A percentile compares a stretch with the other conserved stretches of the same genome.
phyloP scores from a whole-genome alignment of 108 stramenopile species.

The Pseudonitzschia pungens region DNA sequence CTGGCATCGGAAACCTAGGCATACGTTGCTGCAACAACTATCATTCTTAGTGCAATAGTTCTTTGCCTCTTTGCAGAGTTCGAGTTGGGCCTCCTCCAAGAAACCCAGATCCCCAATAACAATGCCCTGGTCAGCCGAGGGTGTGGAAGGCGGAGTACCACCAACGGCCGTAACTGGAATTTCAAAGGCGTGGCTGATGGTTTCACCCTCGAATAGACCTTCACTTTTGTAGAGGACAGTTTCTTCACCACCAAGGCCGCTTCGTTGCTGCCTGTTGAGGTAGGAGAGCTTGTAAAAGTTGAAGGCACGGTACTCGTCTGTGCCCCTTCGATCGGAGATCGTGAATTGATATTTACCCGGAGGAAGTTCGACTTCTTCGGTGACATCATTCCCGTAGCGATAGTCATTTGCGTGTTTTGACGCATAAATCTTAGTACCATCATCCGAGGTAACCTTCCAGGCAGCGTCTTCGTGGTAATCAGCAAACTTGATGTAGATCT shows the following conservation, averaged over 20 bases:
- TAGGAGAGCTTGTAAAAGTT: slow-evolving; percentile 6
- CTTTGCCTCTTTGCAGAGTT: background rate
- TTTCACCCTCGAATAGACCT: background rate
- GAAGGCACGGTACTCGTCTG: slow-evolving; percentile 16
- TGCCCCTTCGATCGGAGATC: slow-evolving; percentile 12
- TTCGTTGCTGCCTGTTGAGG: slow-evolving; percentile 1
- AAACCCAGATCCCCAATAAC: background rate
- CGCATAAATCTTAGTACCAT: background rate
- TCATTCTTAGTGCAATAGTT: background rate
- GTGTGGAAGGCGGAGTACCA: background rate
- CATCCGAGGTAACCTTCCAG: background rate
- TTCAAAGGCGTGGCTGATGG: background rate
- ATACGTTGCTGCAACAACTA: background rate
- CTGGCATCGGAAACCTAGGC: background rate
- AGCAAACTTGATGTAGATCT: slow-evolving; percentile 8
- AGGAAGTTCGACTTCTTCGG: slow-evolving; percentile 10
- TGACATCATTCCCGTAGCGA: slow-evolving; percentile 9
- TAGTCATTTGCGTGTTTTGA: background rate
- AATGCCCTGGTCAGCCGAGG: background rate
- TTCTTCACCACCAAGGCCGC: background rate
- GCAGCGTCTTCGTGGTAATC: slow-evolving; percentile 14
- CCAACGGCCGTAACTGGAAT: background rate
- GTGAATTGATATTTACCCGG: slow-evolving; percentile 6
- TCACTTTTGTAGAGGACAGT: background rate
- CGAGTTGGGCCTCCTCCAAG: background rate